These are phyloP conservation scores for Calonectria multiphialidica DNA, from an alignment of 2,329 filamentous ascomycete species.

Conservation along the genomic window DNA sequence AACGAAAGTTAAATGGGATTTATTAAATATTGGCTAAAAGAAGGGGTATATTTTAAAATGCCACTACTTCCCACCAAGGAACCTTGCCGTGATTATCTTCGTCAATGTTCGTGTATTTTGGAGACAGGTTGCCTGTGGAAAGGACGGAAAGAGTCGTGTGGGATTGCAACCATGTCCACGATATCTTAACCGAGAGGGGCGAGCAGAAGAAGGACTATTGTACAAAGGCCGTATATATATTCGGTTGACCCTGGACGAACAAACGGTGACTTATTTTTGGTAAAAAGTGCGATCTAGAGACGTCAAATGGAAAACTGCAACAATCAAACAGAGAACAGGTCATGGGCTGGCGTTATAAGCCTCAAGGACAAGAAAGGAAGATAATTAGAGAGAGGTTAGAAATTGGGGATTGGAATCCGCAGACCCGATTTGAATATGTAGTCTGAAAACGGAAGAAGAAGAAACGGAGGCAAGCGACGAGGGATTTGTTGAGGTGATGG, in stretches of 20 bases:
- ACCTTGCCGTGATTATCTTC: no score
- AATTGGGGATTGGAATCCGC: not conserved
- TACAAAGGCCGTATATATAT: not conserved
- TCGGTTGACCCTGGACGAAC: not conserved
- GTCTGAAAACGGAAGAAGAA: not conserved
- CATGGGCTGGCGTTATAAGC: not conserved
- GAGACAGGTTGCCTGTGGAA: no score
- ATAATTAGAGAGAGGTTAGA: not conserved
- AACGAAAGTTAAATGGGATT: no score
- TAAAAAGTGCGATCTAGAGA: not conserved
- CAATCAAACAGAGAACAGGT: not conserved
- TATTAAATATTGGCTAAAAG: no score
- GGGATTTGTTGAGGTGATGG: not conserved
- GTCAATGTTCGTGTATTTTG: no score
- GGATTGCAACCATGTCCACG: not conserved
- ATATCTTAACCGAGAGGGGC: not conserved
- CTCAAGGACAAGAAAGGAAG: not conserved
- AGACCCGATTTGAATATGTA: not conserved
- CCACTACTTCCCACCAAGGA: no score
- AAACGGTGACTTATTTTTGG: no score
- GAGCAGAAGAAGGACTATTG: not conserved
- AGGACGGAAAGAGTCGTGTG: not conserved
- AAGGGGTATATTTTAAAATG: no score
- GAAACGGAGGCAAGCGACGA: not conserved
- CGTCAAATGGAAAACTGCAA: not conserved